Conservation (phyloP, 2,329 filamentous ascomycete species). For the Sarocladiaceae sp. region DNA sequence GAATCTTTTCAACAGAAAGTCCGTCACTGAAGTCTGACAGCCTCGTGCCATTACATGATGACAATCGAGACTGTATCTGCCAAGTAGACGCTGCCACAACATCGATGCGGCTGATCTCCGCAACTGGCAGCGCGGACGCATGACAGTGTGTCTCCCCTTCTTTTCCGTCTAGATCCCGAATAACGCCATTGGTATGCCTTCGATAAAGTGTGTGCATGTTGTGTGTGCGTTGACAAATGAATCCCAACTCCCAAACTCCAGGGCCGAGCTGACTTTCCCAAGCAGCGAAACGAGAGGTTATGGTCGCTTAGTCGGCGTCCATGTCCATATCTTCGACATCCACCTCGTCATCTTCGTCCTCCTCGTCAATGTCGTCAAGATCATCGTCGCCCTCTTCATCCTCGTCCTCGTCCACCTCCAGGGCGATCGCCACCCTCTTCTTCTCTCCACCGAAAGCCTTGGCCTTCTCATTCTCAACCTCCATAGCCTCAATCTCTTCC, state of each 20-base stretch:
- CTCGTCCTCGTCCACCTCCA: constrained; percentile 20
- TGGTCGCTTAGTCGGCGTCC: constrained; percentile 15
- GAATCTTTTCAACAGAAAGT: not conserved
- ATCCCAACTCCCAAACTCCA: constrained; percentile 7
- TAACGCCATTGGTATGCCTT: constrained; percentile 10
- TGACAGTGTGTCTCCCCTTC: constrained; percentile 1
- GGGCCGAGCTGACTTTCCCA: constrained; percentile 6
- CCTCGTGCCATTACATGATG: no score
- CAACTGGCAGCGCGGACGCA: not conserved
- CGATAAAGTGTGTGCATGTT: no score
- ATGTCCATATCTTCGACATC: constrained; percentile 24
- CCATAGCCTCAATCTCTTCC: constrained; percentile 39
- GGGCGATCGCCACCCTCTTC: constrained; percentile 30
- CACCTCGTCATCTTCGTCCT: constrained; percentile 19
- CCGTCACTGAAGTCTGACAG: no score
- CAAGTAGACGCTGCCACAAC: no score
- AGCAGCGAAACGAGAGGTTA: constrained; percentile 1
- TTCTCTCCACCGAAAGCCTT: constrained; percentile 38
- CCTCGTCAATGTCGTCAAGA: constrained; percentile 15
- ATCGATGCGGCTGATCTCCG: no score
- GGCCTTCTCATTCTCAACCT: constrained; percentile 23
- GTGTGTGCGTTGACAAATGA: no score
- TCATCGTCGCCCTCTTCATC: constrained; percentile 16
- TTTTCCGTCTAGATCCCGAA: constrained; percentile 5
- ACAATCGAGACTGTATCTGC: no score